Conservation (phyloP, 2,329 filamentous ascomycete genomes). For the Pseudogymnoascus sp. region DNA sequence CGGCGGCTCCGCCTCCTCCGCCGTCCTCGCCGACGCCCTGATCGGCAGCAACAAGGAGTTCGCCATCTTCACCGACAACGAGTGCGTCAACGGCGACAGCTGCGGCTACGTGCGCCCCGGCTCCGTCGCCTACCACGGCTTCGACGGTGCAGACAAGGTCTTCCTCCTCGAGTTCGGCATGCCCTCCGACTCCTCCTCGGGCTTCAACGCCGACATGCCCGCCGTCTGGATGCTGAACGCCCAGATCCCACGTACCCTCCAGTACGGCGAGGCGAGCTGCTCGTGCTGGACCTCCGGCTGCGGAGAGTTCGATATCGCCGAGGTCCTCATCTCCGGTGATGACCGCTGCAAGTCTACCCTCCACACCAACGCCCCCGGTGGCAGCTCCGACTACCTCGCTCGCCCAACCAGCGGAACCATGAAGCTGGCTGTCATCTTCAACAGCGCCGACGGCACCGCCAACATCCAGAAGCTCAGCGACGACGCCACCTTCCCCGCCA, state of each 20-base stretch:
- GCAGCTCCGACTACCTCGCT: constrained; percentile 63
- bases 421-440: constrained; percentile 58
- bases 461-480: constrained; percentile 47
- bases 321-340: constrained; percentile 59
- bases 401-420: constrained; percentile 52
- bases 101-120: constrained; percentile 43
- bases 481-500: constrained; percentile 32
- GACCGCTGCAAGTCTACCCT: constrained; percentile 62
- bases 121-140: constrained; percentile 53
- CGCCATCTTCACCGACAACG: constrained; percentile 41
- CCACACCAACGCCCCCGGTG: constrained; percentile 54
- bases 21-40: constrained; percentile 41
- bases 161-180: constrained; percentile 70
- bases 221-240: constrained; percentile 71
- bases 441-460: constrained; percentile 41
- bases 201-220: constrained; percentile 57
- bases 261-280: constrained; percentile 57
- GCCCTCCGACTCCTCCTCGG: constrained; percentile 50
- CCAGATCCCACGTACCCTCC: constrained; percentile 59
- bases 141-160: constrained; percentile 59
- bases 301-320: constrained; percentile 69
- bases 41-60: constrained; percentile 43
- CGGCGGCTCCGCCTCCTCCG: constrained; percentile 37
- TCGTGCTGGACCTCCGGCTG: constrained; percentile 71
- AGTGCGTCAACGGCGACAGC: constrained; percentile 36